A percentile compares a stretch with the other conserved stretches of the same genome.
These are phyloP conservation scores for Tulasnella sp. DNA, from an alignment of 768 basidiomycete species.

Conservation along the genomic window DNA sequence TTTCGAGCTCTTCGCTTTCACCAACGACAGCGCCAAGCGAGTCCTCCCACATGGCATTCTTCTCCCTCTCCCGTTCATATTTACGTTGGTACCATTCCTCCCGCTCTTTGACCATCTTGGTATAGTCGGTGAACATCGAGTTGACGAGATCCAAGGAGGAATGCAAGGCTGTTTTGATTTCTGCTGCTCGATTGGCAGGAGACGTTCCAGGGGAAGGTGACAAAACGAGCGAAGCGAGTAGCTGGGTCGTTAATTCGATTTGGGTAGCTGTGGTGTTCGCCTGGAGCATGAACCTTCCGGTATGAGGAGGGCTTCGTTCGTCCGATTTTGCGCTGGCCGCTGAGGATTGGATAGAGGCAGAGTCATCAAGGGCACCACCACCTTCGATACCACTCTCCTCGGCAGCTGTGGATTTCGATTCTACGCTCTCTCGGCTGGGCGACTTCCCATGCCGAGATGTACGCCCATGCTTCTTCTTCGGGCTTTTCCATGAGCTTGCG, in stretches of 20 bases:
- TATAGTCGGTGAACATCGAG: conserved; percentile 51
- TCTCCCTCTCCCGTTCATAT: conserved; percentile 50
- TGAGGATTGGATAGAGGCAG: conserved; percentile 5
- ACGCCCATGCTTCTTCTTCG: neutral
- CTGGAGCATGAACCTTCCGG: conserved; percentile 47
- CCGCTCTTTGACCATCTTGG: conserved; percentile 58
- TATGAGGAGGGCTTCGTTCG: conserved; percentile 40
- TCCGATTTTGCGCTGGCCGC: neutral
- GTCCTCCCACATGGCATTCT: conserved; percentile 77
- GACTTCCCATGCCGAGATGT: neutral
- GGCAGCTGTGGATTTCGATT: conserved; percentile 2
- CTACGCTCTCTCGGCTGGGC: conserved; percentile 1
- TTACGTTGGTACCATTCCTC: conserved; percentile 68
- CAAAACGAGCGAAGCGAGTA: conserved; percentile 40
- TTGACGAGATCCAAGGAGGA: conserved; percentile 49
- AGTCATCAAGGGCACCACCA: neutral
- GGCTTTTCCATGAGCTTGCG: conserved; percentile 10
- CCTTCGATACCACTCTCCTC: conserved; percentile 8
- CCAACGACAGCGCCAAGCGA: conserved; percentile 74
- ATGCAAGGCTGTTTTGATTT: conserved; percentile 41
- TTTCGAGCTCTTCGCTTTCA: conserved; percentile 76
- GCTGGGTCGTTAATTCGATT: conserved; percentile 60
- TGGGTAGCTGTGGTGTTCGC: conserved; percentile 63
- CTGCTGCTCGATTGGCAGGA: conserved; percentile 21
- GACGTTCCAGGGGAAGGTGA: conserved; percentile 20